A percentile compares a stretch with the other conserved stretches of the same genome.
Evolutionary conservation across 2,329 filamentous ascomycete species (phyloP).

Genomic region (Fusarium robinianum): DNA sequence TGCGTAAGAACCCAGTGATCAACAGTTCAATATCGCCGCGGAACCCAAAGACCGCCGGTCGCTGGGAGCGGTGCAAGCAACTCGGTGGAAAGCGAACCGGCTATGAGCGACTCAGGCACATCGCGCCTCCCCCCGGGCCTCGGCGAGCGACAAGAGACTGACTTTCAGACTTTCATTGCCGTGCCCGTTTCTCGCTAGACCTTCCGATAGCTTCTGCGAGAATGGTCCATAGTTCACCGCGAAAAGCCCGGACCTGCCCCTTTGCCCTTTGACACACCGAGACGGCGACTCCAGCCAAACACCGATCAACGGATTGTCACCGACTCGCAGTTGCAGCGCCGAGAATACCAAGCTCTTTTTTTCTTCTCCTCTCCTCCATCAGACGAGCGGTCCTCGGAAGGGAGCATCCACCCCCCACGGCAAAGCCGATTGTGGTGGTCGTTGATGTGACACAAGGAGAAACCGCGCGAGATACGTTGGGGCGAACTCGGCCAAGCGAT

Average conservation of each 20-base stretch:
- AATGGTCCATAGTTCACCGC: slow-evolving; percentile 22
- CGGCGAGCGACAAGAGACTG: slow-evolving; percentile 17
- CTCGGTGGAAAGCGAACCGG: slow-evolving; percentile 15
- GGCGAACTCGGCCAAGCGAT: slow-evolving; percentile 14
- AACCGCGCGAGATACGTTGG: slow-evolving; percentile 10
- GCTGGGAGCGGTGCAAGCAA: slow-evolving; percentile 22
- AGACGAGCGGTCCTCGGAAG: slow-evolving; percentile 18
- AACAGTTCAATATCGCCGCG: slow-evolving; percentile 8
- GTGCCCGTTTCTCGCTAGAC: slow-evolving; percentile 6
- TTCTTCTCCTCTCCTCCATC: no score
- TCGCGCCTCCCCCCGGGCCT: slow-evolving; percentile 18
- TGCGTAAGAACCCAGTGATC: background rate
- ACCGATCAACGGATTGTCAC: slow-evolving; percentile 10
- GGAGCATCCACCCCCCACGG: slow-evolving; percentile 29
- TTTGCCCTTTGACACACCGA: slow-evolving; percentile 32
- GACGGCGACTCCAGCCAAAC: slow-evolving; percentile 19
- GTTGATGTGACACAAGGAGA: slow-evolving; percentile 21
- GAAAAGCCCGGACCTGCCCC: slow-evolving; percentile 22
- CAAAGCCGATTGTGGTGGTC: slow-evolving; percentile 27
- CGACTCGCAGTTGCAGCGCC: slow-evolving; percentile 23
- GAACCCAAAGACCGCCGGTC: slow-evolving; percentile 1
- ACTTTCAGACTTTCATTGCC: no score
- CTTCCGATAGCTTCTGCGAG: slow-evolving; percentile 12
- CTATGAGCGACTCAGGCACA: slow-evolving; percentile 19
- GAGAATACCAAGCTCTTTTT: slow-evolving; percentile 19